Conservation (phyloP, 2,329 filamentous ascomycete species). For the Sporothrix pseudoabietina region DNA sequence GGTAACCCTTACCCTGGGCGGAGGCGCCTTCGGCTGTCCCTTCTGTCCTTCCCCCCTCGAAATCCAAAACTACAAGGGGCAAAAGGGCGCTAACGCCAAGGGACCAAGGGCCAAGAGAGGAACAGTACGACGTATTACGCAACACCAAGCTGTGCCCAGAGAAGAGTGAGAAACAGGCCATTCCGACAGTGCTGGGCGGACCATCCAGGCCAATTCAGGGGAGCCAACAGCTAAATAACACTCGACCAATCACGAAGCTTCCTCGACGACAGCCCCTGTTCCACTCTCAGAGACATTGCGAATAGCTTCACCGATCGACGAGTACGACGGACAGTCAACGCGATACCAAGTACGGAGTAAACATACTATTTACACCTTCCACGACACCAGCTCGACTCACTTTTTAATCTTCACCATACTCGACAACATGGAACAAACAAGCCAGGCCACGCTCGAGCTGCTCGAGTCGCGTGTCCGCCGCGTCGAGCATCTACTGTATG, state of each 20-base stretch:
- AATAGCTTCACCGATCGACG: background rate
- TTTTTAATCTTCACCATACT: no score
- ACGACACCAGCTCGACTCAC: no score
- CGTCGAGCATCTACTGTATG: slow-evolving; percentile 61
- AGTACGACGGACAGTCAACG: no score
- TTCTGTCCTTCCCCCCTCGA: background rate
- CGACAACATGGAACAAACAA: slow-evolving; percentile 51
- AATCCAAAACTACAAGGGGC: slow-evolving; percentile 2
- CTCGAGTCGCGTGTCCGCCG: slow-evolving; percentile 62
- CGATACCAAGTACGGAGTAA: background rate
- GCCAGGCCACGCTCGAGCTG: slow-evolving; percentile 57
- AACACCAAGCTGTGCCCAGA: background rate
- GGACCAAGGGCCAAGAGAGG: slow-evolving; percentile 1
- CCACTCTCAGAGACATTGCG: background rate
- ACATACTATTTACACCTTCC: no score
- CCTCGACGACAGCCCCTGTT: background rate
- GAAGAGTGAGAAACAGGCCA: background rate
- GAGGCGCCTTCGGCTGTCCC: no score
- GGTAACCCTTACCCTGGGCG: background rate
- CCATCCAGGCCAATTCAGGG: background rate
- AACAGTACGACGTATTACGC: background rate
- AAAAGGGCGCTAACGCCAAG: background rate
- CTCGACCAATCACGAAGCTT: background rate
- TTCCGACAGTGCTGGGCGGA: background rate
- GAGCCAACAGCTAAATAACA: background rate